A percentile compares a stretch with the other conserved stretches of the same genome.
These are phyloP conservation scores for Ceratocystis variospora DNA, from an alignment of 2,329 filamentous ascomycete genomes.

Conservation along the genomic window DNA sequence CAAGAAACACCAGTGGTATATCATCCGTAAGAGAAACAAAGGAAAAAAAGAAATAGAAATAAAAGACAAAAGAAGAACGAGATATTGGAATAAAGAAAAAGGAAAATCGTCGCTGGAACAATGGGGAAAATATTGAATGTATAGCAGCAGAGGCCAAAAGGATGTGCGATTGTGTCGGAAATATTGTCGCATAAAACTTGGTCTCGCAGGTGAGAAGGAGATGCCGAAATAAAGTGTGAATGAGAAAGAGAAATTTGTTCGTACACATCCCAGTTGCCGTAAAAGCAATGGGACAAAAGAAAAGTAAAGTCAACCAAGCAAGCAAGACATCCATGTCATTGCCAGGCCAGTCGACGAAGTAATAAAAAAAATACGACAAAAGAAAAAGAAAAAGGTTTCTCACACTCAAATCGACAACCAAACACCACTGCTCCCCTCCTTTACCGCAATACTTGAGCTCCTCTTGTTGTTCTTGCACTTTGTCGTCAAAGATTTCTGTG, in stretches of 20 bases:
- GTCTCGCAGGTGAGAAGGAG: neutral
- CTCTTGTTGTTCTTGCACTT: conserved; percentile 5
- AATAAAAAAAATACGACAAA: conserved; percentile 1
- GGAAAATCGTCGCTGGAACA: conserved; percentile 4
- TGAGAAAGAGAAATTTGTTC: neutral
- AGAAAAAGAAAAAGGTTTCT: conserved; percentile 1
- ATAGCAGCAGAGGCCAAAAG: neutral
- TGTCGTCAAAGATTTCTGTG: neutral
- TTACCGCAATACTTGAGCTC: neutral
- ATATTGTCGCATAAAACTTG: neutral
- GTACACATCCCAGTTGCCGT: neutral
- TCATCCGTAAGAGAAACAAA: conserved; percentile 12
- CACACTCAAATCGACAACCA: neutral
- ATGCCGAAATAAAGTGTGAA: neutral
- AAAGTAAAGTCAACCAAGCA: neutral
- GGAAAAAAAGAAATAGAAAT: conserved; percentile 10
- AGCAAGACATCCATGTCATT: neutral
- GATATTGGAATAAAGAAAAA: conserved; percentile 1
- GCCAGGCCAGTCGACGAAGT: neutral
- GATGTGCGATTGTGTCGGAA: neutral
- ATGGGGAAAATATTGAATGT: conserved; percentile 5
- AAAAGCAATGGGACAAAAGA: neutral
- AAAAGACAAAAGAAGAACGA: conserved; percentile 11
- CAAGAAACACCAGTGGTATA: conserved; percentile 10
- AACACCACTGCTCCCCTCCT: neutral